phyloP scores from a whole-genome alignment of 208 protist genomes.

The Phytomonas sp. region DNA sequence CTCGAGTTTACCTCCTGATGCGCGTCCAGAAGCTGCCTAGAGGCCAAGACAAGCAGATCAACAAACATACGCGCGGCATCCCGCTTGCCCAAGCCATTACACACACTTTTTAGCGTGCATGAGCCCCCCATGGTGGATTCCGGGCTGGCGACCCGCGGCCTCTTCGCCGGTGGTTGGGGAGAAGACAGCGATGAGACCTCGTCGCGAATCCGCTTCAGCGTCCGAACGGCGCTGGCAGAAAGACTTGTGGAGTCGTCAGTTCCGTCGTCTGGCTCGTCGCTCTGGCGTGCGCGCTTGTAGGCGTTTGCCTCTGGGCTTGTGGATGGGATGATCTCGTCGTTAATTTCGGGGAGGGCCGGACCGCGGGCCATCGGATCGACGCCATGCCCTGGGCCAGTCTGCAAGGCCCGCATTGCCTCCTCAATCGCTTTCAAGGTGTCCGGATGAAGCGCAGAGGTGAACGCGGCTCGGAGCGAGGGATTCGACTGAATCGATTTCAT shows the following conservation, averaged over 20 bases:
- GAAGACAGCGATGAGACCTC: slow-evolving; percentile 10
- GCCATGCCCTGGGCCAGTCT: slow-evolving; percentile 2
- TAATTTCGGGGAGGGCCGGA: slow-evolving; percentile 9
- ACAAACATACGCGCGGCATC: slow-evolving; percentile 77
- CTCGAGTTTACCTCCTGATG: slow-evolving; percentile 19
- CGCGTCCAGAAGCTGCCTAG: slow-evolving; percentile 47
- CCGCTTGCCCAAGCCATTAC: slow-evolving; percentile 36
- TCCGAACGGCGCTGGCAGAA: slow-evolving; percentile 32
- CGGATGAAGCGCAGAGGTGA: slow-evolving; percentile 27
- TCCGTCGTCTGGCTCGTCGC: not conserved
- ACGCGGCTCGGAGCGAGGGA: slow-evolving; percentile 27
- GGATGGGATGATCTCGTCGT: slow-evolving; percentile 4
- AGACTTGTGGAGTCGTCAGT: slow-evolving; percentile 14
- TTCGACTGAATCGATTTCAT: slow-evolving; percentile 27
- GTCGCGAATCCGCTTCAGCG: slow-evolving; percentile 39
- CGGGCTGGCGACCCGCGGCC: slow-evolving; percentile 12
- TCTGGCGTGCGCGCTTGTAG: not conserved
- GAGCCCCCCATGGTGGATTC: slow-evolving; percentile 19
- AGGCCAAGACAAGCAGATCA: slow-evolving; percentile 67
- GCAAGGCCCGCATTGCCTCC: slow-evolving; percentile 17
- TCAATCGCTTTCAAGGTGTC: slow-evolving; percentile 21
- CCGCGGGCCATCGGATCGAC: slow-evolving; percentile 5
- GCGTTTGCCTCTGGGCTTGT: not conserved
- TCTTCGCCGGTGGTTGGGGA: slow-evolving; percentile 14
- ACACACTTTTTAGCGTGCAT: slow-evolving; percentile 42